Percentiles rank a stretch among this genome's conserved stretches.
These are phyloP conservation scores for Stromatinia cepivora DNA, from an alignment of 2,329 filamentous ascomycete genomes.

Conservation along the genomic window DNA sequence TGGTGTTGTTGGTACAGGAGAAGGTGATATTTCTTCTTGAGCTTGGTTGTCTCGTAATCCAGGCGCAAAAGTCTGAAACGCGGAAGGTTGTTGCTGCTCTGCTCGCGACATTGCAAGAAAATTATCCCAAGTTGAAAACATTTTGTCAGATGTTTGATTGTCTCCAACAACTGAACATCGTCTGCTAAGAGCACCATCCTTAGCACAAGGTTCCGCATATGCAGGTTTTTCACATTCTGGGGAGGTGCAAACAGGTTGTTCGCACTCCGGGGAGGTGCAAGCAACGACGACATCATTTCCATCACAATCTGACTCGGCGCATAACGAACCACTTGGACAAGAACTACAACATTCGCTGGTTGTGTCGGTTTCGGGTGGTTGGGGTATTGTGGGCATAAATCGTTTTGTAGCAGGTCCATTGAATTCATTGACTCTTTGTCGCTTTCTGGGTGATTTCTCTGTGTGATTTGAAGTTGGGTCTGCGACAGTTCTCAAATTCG, in stretches of 20 bases:
- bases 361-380: background rate
- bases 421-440: conserved; percentile 7
- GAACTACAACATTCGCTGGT: conserved; percentile 38
- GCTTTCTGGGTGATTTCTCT: conserved; percentile 6
- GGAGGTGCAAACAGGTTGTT: conserved; percentile 29
- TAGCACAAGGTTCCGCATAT: conserved; percentile 32
- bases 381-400: background rate
- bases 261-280: conserved; percentile 31
- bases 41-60: background rate
- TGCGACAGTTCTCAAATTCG: background rate
- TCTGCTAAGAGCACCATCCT: conserved; percentile 25
- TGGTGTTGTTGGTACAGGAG: conserved; percentile 29
- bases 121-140: conserved; percentile 22
- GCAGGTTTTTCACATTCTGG: conserved; percentile 29
- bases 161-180: conserved; percentile 18
- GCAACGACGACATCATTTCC: conserved; percentile 27
- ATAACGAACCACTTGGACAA: conserved; percentile 33
- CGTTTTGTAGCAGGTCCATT: background rate
- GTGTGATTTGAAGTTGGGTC: conserved; percentile 6
- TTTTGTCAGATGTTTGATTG: conserved; percentile 9
- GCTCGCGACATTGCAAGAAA: conserved; percentile 19
- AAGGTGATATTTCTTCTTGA: conserved; percentile 9
- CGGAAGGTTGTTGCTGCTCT: background rate
- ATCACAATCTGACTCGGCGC: conserved; percentile 34
- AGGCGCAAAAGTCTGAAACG: background rate